Evolutionary conservation across 345 rosid genomes (phyloP).

Genomic region (Arabidopsis arenosa): DNA sequence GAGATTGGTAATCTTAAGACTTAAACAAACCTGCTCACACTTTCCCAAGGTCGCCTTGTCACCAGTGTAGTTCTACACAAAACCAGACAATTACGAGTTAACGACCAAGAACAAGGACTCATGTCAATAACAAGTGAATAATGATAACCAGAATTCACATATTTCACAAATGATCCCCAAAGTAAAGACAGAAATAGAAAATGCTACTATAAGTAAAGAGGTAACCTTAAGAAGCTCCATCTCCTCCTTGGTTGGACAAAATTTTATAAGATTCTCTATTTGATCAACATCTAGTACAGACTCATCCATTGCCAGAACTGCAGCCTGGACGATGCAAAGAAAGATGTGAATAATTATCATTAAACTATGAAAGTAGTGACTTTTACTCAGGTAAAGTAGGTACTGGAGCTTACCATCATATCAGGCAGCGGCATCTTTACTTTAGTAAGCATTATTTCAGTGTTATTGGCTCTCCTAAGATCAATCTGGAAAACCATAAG

Average conservation of each 20-base stretch:
- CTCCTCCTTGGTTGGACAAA: slow-evolving; percentile 99
- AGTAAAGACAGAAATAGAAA: background rate
- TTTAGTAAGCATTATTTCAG: slow-evolving; percentile 99
- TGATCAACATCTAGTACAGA: slow-evolving; percentile 91
- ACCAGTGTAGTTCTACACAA: slow-evolving; percentile 73
- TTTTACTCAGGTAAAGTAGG: slow-evolving; percentile 6
- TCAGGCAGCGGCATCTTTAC: slow-evolving; percentile 98
- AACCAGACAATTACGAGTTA: slow-evolving; percentile 32
- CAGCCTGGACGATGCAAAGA: slow-evolving; percentile 65
- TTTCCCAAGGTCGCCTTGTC: slow-evolving; percentile 84
- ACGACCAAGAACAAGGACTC: slow-evolving; percentile 28
- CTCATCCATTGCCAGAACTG: slow-evolving; percentile 96
- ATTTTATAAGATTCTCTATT: slow-evolving; percentile 96
- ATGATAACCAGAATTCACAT: slow-evolving; percentile 24
- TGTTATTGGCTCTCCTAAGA: slow-evolving; percentile 96
- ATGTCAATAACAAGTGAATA: slow-evolving; percentile 24
- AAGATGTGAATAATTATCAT: slow-evolving; percentile 21
- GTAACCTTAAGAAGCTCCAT: slow-evolving; percentile 96
- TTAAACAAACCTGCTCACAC: slow-evolving; percentile 88
- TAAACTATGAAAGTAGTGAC: slow-evolving; percentile 3
- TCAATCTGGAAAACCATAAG: slow-evolving; percentile 68
- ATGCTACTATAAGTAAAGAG: slow-evolving; percentile 39
- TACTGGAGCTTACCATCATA: slow-evolving; percentile 87
- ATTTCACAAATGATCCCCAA: slow-evolving; percentile 15
- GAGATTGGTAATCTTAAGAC: slow-evolving; percentile 22